Conservation (phyloP, 192 early-diverging fungal genomes). For the Coemansia javaensis region DNA sequence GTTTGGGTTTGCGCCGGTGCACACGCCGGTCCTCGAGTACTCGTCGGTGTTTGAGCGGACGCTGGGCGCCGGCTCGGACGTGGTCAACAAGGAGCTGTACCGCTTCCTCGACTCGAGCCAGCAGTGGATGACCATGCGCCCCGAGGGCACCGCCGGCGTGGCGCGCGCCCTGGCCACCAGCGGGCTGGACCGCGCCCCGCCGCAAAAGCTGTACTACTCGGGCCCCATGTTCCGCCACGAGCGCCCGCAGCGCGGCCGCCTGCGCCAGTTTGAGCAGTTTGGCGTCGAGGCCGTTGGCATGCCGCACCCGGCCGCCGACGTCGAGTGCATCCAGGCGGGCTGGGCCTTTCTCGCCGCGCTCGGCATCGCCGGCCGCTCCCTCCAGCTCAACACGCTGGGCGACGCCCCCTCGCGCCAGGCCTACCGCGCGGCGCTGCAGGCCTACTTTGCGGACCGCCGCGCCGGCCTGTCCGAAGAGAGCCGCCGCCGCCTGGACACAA, state of each 20-base stretch:
- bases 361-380: conserved; percentile 10
- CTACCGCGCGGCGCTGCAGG: conserved; percentile 46
- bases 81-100: conserved; percentile 67
- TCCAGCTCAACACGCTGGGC: conserved; percentile 41
- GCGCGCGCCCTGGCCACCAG: conserved; percentile 45
- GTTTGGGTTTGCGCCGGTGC: conserved; percentile 57
- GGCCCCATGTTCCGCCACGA: conserved; percentile 71
- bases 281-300: conserved; percentile 59
- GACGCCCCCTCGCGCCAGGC: conserved; percentile 17
- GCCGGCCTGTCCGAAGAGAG: conserved; percentile 53
- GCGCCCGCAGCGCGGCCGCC: conserved; percentile 63
- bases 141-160: conserved; percentile 61
- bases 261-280: conserved; percentile 71
- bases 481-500: conserved; percentile 45
- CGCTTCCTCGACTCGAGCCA: conserved; percentile 58
- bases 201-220: conserved; percentile 56
- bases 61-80: conserved; percentile 59
- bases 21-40: conserved; percentile 64
- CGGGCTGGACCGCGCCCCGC: conserved; percentile 38
- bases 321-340: conserved; percentile 57
- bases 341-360: conserved; percentile 45
- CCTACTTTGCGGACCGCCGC: conserved; percentile 41
- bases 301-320: conserved; percentile 52
- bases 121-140: conserved; percentile 59
- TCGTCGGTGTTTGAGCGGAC: conserved; percentile 60